phyloP scores from a whole-genome alignment of 2,329 filamentous ascomycete species.

The Zasmidium cellare region DNA sequence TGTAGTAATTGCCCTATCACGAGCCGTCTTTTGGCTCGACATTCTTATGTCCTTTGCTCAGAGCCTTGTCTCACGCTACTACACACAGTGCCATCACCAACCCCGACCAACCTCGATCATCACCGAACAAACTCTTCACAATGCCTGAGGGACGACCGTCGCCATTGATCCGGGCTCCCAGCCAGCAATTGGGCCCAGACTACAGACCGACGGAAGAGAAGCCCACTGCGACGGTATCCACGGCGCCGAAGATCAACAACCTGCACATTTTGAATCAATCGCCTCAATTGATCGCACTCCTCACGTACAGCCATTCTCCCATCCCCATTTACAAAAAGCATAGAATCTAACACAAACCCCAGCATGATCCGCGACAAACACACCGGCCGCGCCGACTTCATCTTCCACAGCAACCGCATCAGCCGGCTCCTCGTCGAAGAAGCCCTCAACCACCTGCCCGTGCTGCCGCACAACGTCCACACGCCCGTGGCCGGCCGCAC shows the following conservation, averaged over 20 bases:
- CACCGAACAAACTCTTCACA: not conserved
- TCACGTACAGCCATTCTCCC: slow-evolving; percentile 78
- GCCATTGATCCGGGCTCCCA: slow-evolving; percentile 39
- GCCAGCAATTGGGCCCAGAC: slow-evolving; percentile 72
- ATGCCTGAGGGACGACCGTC: slow-evolving; percentile 16
- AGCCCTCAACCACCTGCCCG: slow-evolving; percentile 92
- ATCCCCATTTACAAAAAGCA: not conserved
- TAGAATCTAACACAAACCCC: slow-evolving; percentile 5
- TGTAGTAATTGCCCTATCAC: slow-evolving; percentile 2
- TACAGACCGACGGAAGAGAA: slow-evolving; percentile 77
- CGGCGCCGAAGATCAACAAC: slow-evolving; percentile 76
- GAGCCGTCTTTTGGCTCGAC: slow-evolving; percentile 1
- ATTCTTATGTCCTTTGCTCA: not conserved
- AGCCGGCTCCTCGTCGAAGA: slow-evolving; percentile 96
- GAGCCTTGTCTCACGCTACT: not conserved
- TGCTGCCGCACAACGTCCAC: slow-evolving; percentile 82
- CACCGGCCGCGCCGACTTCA: slow-evolving; percentile 92
- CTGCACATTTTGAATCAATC: slow-evolving; percentile 90
- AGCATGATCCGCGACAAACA: slow-evolving; percentile 94
- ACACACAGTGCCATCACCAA: not conserved
- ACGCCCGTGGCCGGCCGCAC: slow-evolving; percentile 79
- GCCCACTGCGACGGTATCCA: slow-evolving; percentile 73
- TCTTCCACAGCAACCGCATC: slow-evolving; percentile 98
- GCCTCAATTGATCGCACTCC: slow-evolving; percentile 91
- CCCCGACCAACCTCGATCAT: not conserved